These are phyloP conservation scores for Sarocladium strictum DNA, from an alignment of 2,329 filamentous ascomycete species.

Conservation along the genomic window DNA sequence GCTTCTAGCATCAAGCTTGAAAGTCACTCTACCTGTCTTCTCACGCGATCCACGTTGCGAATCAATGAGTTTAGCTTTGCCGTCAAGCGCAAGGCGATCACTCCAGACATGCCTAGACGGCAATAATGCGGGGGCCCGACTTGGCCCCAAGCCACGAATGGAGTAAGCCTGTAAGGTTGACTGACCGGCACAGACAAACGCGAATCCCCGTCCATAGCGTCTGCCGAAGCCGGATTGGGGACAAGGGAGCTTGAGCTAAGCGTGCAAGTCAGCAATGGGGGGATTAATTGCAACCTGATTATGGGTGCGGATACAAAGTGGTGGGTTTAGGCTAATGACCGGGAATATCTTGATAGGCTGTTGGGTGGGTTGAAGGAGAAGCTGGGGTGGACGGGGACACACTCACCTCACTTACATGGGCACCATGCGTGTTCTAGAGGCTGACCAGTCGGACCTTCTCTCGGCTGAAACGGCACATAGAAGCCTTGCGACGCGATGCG, in stretches of 20 bases:
- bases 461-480: constrained; percentile 5
- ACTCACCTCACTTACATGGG: background rate
- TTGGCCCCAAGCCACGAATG: background rate
- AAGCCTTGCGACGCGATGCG: background rate
- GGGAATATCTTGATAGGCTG: background rate
- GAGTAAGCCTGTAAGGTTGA: constrained; percentile 2
- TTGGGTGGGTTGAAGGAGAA: background rate
- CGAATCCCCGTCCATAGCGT: background rate
- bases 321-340: constrained; percentile 7
- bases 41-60: too few relatives aligned
- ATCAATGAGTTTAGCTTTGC: background rate
- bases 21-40: too few relatives aligned
- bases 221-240: background rate
- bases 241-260: background rate
- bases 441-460: constrained; percentile 6
- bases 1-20: too few relatives aligned
- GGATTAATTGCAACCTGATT: background rate
- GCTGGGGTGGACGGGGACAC: background rate
- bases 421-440: background rate
- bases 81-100: background rate
- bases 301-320: constrained; percentile 2
- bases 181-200: background rate
- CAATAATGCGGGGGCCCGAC: background rate
- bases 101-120: constrained; percentile 4
- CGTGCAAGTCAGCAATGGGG: background rate